Base-by-base conservation (phyloP, 116 monocot genomes). In the Thalassia testudinum region DNA sequence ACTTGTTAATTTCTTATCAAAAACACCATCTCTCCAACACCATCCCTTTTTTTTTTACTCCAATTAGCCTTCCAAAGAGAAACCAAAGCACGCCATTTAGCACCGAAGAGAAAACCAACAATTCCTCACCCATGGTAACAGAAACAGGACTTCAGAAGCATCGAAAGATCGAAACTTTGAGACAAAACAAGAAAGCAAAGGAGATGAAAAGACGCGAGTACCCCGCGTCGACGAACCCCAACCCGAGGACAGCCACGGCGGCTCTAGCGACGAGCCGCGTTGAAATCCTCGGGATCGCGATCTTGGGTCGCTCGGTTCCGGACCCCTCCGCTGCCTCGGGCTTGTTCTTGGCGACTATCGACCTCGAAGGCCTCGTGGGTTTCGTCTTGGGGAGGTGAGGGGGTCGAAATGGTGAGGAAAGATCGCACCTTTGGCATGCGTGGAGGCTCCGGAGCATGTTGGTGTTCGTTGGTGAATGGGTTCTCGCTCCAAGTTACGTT, bases 201-300 rank as follows among this genome's bases (percentile, higher is more conserved):
- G 11, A 53, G 53, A 28, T 18, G 20, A 29, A 14, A 27, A 28
- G 19, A 7, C 13, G 26, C 2, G 24, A 5, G 7, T 42, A 57
- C 57, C 57, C 57, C 2, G 57, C 57, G 42, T 57, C 57, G 24
- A 57, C 42, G 59, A 59, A 59, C 3, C 47, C 43, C 0, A 59
- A 43, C 8, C 26, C 43, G 43, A 59, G n/a, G 16, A 59, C 27
- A 1, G 59, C 24, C 7, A 59, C 42, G 5, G 59, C 34, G 12
- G 57, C 21, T 43, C 42, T 42, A 5, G 57, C 57, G n/a, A 47
- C 10, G 18, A 59, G 26, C 16, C 27, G 26, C 26, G 24, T 45
- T 25, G 47, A 47, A 2, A 23, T 25, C 14, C 21, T 12, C 26
- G 14, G 45, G 24, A 26, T 25, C 44, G 27, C 17, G 42, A 2